Conservation (phyloP, 208 protist species). For the Acanthamoeba culbertsoni region DNA sequence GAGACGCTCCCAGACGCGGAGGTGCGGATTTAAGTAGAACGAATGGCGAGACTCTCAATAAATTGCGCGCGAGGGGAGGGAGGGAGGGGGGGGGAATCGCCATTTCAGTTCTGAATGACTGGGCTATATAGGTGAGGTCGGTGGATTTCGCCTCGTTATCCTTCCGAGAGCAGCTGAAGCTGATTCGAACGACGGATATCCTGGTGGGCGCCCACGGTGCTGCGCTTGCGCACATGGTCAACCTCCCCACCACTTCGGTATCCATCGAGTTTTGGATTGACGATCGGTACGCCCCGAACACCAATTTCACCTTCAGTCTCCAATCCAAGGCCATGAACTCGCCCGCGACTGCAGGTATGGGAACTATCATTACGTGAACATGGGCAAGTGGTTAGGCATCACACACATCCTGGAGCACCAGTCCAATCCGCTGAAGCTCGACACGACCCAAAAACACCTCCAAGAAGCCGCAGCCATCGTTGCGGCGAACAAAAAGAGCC, state of each 20-base stretch:
- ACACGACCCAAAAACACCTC: neutral
- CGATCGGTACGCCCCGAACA: neutral
- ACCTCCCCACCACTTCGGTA: neutral
- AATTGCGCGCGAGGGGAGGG: too few relatives aligned
- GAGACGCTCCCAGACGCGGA: neutral
- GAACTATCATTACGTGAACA: conserved; percentile 54
- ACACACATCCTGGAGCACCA: neutral
- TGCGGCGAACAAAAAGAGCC: neutral
- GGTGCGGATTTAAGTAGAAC: neutral
- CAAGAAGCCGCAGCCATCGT: neutral
- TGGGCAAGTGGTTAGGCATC: conserved; percentile 8
- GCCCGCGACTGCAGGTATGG: neutral
- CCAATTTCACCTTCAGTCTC: neutral
- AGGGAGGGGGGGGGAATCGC: too few relatives aligned
- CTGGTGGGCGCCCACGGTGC: conserved; percentile 35
- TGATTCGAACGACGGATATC: conserved; percentile 53
- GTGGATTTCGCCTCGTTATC: conserved; percentile 1
- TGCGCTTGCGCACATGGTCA: conserved; percentile 27
- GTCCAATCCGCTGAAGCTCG: conserved; percentile 39
- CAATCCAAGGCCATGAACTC: neutral
- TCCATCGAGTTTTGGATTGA: conserved; percentile 50
- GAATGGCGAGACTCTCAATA: too few relatives aligned
- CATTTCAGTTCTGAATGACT: neutral
- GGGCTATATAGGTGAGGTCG: neutral
- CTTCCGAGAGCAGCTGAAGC: conserved; percentile 28